Evolutionary conservation across 2,329 filamentous ascomycete genomes (phyloP), one percentile per base, ranked within the genome.

Genomic region (Fusarium transvaalense): DNA sequence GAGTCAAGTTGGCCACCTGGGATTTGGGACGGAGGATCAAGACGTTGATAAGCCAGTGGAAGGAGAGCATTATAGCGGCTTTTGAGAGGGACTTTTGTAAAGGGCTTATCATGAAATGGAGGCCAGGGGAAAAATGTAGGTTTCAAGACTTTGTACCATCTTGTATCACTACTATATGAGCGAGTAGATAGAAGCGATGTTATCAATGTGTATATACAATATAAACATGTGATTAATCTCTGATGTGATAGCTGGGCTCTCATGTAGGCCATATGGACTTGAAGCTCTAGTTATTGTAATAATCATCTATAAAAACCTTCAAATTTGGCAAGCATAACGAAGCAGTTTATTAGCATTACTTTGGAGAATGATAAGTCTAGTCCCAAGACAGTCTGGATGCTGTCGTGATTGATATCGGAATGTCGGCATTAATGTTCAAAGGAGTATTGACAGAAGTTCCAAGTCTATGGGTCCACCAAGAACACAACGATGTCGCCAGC

Each of bases 21-120:
- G 63, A n/a, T 70, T 70, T 47, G 67, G 66, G 7, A 56, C 63
- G 2, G 56, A 64, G 12, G 66, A 70, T 13, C 39, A 55, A 12
- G 47, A 61, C 2, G 50, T 70, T 17, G 42, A 51, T 13, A 58
- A 29, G 21, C 63, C 67, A 10, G 27, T 70, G 17, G 67, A 70
- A 15, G 67, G 67, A 19, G 55, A 70, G 39, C 19, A 56, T 15
- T 70, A 70, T 12, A 68, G 66, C 19, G 60, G 64, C 14, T 27
- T 41, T 10, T 53, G 15, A 62, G 14, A 34, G 5, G 27, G 10
- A 38, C 15, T 35, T 48, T 38, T 27, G 21, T 47, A n/a, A 47
- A 19, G n/a, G 9, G n/a, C 12, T 14, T 4, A 10, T 19, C 5
- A 14, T 27, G n/a, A 15, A 37, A 21, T 21, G 6, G 5, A 15